A percentile compares a stretch with the other conserved stretches of the same genome.
These are phyloP conservation scores for Kwoniella bestiolae DNA, from an alignment of 768 basidiomycete genomes.

Conservation along the genomic window DNA sequence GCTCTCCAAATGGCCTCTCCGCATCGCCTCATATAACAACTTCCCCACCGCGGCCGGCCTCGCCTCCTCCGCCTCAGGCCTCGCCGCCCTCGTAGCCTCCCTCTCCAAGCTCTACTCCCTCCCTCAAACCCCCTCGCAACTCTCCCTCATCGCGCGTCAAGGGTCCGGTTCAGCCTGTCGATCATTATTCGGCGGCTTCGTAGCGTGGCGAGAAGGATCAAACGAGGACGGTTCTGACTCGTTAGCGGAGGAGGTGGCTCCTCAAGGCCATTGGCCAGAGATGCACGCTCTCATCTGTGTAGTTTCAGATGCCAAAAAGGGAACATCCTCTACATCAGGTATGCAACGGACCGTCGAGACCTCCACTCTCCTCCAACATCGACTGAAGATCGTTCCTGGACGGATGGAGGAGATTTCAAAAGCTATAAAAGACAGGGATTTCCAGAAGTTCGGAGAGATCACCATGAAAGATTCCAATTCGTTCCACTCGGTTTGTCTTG, in stretches of 20 bases:
- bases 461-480: conserved; percentile 99
- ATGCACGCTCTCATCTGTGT: conserved; percentile 97
- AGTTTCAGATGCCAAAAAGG: conserved; percentile 94
- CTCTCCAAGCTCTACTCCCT: conserved; percentile 84
- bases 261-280: conserved; percentile 86
- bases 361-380: conserved; percentile 80
- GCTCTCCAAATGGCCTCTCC: conserved; percentile 75
- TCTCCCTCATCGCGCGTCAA: conserved; percentile 93
- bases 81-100: conserved; percentile 90
- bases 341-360: conserved; percentile 99
- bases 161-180: conserved; percentile 98
- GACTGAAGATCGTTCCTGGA: conserved; percentile 84
- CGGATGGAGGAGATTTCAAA: conserved; percentile 80
- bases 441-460: conserved; percentile 82
- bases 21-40: conserved; percentile 95
- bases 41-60: conserved; percentile 99
- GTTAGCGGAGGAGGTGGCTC: conserved; percentile 82
- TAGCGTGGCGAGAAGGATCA: conserved; percentile 86
- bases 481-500: conserved; percentile 97
- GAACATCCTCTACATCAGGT: conserved; percentile 88
- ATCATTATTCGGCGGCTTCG: conserved; percentile 95
- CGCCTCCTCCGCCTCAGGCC: conserved; percentile 95
- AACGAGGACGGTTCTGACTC: conserved; percentile 77
- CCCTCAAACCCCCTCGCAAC: conserved; percentile 73
- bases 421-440: conserved; percentile 79